Percentiles rank a stretch among this genome's conserved stretches.
Conservation (phyloP, 1,284 basidiomycete genomes). For the Sphaerobolus stellatus region DNA sequence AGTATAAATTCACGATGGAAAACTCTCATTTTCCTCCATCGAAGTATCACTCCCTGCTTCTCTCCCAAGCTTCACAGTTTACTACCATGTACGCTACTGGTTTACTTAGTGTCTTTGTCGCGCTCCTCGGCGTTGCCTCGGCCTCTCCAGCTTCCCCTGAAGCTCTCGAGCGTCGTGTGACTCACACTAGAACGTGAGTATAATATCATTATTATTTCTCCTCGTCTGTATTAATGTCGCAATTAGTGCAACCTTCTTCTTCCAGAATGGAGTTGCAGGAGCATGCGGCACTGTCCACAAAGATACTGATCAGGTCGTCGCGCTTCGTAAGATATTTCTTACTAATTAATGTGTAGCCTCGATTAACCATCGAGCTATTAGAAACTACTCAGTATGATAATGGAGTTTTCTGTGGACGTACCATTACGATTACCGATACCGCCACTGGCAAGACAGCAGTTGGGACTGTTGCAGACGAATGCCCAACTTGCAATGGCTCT, state of each 20-base stretch:
- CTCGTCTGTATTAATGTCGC: not conserved
- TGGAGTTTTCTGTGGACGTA: conserved; percentile 51
- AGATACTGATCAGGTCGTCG: conserved; percentile 40
- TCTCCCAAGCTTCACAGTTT: no score
- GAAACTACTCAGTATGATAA: conserved; percentile 6
- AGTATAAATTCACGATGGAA: no score
- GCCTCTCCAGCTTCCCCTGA: no score
- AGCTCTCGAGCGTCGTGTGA: no score
- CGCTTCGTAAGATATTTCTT: conserved; percentile 18
- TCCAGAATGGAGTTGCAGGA: conserved; percentile 28
- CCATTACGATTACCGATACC: conserved; percentile 64
- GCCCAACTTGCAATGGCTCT: conserved; percentile 71
- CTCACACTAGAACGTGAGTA: not conserved
- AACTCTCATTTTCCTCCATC: no score
- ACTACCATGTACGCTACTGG: no score
- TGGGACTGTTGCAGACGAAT: conserved; percentile 74
- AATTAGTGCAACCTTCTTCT: conserved; percentile 24
- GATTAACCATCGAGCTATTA: not conserved
- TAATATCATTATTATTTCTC: not conserved
- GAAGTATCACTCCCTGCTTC: no score
- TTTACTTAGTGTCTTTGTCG: no score
- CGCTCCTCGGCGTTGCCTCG: no score
- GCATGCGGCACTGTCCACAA: conserved; percentile 40
- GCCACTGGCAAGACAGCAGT: conserved; percentile 55
- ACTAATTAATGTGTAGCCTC: not conserved